Percentiles rank a stretch among this genome's conserved stretches.
Evolutionary conservation across 768 basidiomycete species (phyloP).

Genomic region (Pisolithus microcarpus): DNA sequence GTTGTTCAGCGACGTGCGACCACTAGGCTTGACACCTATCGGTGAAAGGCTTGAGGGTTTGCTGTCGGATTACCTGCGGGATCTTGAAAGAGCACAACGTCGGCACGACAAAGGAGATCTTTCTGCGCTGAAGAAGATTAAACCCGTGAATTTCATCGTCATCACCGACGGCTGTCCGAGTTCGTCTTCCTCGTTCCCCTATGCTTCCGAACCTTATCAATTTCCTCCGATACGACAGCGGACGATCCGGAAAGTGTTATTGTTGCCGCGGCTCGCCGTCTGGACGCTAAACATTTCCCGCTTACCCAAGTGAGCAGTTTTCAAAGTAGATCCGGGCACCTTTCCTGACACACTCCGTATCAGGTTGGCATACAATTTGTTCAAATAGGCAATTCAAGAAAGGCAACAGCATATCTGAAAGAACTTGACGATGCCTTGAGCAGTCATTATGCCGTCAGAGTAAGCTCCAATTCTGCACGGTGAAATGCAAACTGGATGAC

Average conservation of each 20-base stretch:
- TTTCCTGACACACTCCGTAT: constrained; percentile 4
- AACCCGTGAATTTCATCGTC: constrained; percentile 52
- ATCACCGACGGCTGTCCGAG: constrained; percentile 61
- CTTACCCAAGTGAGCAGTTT: constrained; percentile 39
- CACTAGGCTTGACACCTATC: constrained; percentile 41
- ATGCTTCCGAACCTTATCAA: not conserved
- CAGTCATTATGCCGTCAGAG: constrained; percentile 35
- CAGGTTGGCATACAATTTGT: constrained; percentile 68
- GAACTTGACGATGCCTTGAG: constrained; percentile 54
- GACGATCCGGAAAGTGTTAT: constrained; percentile 48
- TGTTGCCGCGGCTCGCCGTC: constrained; percentile 37
- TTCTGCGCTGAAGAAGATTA: constrained; percentile 30
- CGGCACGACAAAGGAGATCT: constrained; percentile 16
- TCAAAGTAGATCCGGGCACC: not conserved
- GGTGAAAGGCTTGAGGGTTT: constrained; percentile 34
- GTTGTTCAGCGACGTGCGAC: constrained; percentile 40
- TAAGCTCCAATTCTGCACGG: constrained; percentile 17
- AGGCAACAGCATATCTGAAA: constrained; percentile 38
- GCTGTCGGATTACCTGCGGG: constrained; percentile 31
- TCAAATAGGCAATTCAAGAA: constrained; percentile 49
- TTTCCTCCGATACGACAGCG: constrained; percentile 23
- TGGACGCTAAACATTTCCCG: constrained; percentile 47
- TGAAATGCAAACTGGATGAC: not conserved
- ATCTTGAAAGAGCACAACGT: constrained; percentile 27
- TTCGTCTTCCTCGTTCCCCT: constrained; percentile 21